Base-by-base conservation (phyloP, 176 grass and related monocot genomes). In the Ensete glaucum region DNA sequence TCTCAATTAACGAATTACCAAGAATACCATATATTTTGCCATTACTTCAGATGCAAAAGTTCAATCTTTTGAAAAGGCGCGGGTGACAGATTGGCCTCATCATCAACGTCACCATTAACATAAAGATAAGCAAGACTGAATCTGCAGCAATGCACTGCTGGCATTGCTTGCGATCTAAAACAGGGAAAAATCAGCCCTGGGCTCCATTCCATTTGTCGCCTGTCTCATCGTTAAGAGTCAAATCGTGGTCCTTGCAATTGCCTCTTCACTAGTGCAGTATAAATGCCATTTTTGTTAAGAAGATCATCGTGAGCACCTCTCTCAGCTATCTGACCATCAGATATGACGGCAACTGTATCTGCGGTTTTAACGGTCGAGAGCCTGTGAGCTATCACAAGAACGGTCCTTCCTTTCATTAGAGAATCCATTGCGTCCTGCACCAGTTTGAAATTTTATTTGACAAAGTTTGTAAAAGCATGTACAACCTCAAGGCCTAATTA, bases 341-440 rank as follows among this genome's bases (percentile, higher is more conserved):
- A 93, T 54, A 99, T 82, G n/a, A 99, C 95, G 0, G 95, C 90
- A 3, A 99, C 90, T 49, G 76, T 94, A 59, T 99, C 81, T 0
- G 90, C 90, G 19, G 78, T 99, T 80, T 99, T 91, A 43, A 99
- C 95, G 2, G 95, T 99, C n/a, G 90, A 99, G 17, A 99, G 90
- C 66, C 95, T 78, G 70, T 99, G 95, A 49, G 95, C 95, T 75
- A 99, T 99, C 71, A 94, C 95, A 60, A 99, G 95, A 71, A 99
- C 95, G 7, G 95, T 99, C 72, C 95, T 89, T 58, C 95, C 95
- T 82, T 82, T 87, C 90, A 99, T 99, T 72, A 93, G 77, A 43
- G 95, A 99, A 76, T 99, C 95, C 95, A 99, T 99, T 22, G 95
- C 95, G 84, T 99, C 95, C 95, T 99, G 90, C 59, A 55, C 17